These are phyloP conservation scores for Podila epigama DNA, from an alignment of 192 early-diverging fungal genomes.

Conservation along the genomic window DNA sequence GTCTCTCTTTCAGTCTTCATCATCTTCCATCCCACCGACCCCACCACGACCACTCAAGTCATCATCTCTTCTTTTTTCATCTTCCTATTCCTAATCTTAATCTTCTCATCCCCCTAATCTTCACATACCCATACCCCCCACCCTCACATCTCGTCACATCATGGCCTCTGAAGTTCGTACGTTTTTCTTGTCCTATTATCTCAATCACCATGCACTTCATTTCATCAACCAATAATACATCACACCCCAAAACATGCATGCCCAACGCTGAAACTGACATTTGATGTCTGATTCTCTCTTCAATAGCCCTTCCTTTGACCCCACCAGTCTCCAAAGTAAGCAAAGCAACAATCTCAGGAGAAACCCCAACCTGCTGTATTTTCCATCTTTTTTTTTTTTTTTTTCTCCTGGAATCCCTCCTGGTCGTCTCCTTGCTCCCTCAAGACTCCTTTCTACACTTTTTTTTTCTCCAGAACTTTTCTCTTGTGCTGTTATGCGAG, in stretches of 20 bases:
- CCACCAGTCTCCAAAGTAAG: constrained; percentile 39
- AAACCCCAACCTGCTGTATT: not conserved
- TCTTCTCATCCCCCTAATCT: constrained; percentile 1
- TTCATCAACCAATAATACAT: not conserved
- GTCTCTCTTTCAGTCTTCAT: not conserved
- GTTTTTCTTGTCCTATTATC: too few species aligned
- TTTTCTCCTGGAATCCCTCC: not conserved
- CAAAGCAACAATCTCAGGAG: not conserved
- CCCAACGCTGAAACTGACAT: constrained; percentile 1
- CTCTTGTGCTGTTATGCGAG: too few species aligned
- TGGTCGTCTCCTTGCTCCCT: not conserved
- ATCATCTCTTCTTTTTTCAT: not conserved
- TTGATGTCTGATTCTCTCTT: not conserved
- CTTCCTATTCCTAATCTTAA: not conserved
- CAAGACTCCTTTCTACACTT: not conserved
- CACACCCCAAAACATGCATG: not conserved
- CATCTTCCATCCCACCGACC: too few species aligned
- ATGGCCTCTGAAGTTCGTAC: constrained; percentile 38
- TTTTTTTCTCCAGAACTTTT: not conserved
- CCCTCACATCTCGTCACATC: constrained; percentile 8
- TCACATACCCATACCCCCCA: constrained; percentile 3
- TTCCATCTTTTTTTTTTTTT: not conserved
- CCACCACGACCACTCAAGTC: too few species aligned
- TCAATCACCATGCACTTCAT: too few species aligned
- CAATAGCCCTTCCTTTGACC: constrained; percentile 27